phyloP scores from a whole-genome alignment of 371 early-diverging fungal genomes.

The Umbelopsis sp. region DNA sequence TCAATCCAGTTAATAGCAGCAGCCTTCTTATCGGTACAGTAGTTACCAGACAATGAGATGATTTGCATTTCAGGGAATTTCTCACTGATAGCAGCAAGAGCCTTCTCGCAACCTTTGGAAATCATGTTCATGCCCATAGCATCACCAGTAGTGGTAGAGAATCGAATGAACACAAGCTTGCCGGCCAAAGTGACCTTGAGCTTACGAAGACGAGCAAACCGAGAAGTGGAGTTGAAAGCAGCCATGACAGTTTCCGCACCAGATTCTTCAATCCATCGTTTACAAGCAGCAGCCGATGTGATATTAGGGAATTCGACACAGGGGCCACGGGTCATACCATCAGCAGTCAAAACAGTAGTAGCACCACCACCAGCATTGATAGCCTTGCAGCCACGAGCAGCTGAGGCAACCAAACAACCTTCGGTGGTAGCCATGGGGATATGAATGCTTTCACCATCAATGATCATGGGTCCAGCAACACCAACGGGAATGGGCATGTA shows the following conservation, averaged over 20 bases:
- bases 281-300: constrained; percentile 69
- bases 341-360: constrained; percentile 77
- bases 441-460: constrained; percentile 80
- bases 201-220: constrained; percentile 85
- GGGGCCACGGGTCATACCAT: constrained; percentile 96
- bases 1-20: constrained; percentile 98
- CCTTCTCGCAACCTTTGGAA: constrained; percentile 92
- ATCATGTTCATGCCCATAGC: constrained; percentile 99
- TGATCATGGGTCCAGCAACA: constrained; percentile 84
- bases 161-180: constrained; percentile 82
- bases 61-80: constrained; percentile 80
- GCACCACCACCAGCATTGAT: constrained; percentile 92
- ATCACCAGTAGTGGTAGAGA: constrained; percentile 93
- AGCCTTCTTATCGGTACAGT: constrained; percentile 98
- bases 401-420: constrained; percentile 94
- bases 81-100: constrained; percentile 63
- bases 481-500: constrained; percentile 95
- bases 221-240: constrained; percentile 88
- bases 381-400: constrained; percentile 96
- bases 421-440: constrained; percentile 98
- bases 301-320: constrained; percentile 85
- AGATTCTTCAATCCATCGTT: constrained; percentile 74
- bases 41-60: constrained; percentile 90
- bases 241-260: constrained; percentile 68
- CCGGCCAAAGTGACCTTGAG: constrained; percentile 90